Conservation (phyloP, 2,329 filamentous ascomycete species). For the Madurella fahalii region DNA sequence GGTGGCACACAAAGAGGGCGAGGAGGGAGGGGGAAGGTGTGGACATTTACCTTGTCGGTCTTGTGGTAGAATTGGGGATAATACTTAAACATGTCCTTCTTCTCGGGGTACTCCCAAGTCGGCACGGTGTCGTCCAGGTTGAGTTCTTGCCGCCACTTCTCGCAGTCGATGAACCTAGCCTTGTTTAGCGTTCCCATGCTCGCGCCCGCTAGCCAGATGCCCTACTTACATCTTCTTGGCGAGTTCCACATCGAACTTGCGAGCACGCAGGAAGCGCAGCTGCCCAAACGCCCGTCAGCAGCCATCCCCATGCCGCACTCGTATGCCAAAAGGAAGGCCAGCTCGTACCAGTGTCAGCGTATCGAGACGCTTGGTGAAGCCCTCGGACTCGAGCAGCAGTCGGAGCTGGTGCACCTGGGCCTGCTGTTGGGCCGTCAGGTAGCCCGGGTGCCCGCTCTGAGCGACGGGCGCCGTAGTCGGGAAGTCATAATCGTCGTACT, state of each 20-base stretch:
- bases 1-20: not conserved
- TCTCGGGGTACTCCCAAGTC: slow-evolving; percentile 84
- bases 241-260: slow-evolving; percentile 86
- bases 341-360: slow-evolving; percentile 79
- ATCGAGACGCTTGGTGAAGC: slow-evolving; percentile 80
- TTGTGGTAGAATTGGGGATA: slow-evolving; percentile 99
- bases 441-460: slow-evolving; percentile 77
- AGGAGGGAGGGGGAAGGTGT: not conserved
- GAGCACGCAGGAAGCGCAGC: slow-evolving; percentile 86
- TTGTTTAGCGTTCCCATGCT: not conserved
- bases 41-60: slow-evolving; percentile 76
- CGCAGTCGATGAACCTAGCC: slow-evolving; percentile 79
- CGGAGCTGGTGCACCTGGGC: slow-evolving; percentile 85
- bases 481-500: slow-evolving; percentile 96
- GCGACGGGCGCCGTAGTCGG: slow-evolving; percentile 70
- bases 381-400: slow-evolving; percentile 75
- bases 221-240: slow-evolving; percentile 81
- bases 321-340: not conserved
- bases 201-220: not conserved
- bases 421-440: slow-evolving; percentile 82
- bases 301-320: not conserved
- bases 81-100: slow-evolving; percentile 76
- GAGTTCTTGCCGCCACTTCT: slow-evolving; percentile 87
- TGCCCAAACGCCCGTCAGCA: slow-evolving; percentile 32
- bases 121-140: slow-evolving; percentile 77